Evolutionary conservation across 495 filamentous ascomycete species (phyloP), one percentile per base, ranked within the genome.

Genomic region (Aspergillus conjunctus): DNA sequence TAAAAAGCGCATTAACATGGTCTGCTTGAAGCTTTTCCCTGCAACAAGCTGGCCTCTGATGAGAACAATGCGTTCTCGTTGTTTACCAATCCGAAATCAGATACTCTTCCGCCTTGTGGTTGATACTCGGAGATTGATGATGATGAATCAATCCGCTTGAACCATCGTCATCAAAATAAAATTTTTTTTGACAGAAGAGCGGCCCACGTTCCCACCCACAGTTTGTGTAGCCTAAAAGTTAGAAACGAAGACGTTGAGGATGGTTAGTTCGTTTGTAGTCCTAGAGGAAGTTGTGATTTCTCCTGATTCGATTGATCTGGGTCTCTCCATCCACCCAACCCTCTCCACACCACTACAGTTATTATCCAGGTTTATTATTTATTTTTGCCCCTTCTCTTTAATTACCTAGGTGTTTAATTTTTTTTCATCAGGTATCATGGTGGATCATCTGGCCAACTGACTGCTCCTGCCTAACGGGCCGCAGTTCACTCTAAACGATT

Each of bases 181-280:
- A 41, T 8, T 45, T 39, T 50, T 15, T 17, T 43, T 63, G 60
- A 53, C 60, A 58, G 50, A 37, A 58, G 26, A 46, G 34, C 43
- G 51, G 56, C 26, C 56, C 61, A 63, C 61, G 61, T 51, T 58
- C 51, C 56, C 30, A 20, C 54, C 60, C 44, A 46, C 43, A 26
- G 26, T n/a, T n/a, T 2, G 26, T 26, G 26, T 26, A 26, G 26
- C 26, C 26, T 2, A 26, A 26, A 26, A 26, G 26, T 26, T 49
- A 54, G 34, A 54, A 51, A 51, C 21, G 9, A 22, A 31, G 22
- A 14, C 37, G 37, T 41, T 41, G 37, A 41, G 37, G n/a, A n/a
- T n/a, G n/a, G 26, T 26, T 26, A 26, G 26, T 5, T n/a, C n/a
- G n/a, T n/a, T n/a, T n/a, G n/a, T 26, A 26, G 26, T 26, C 26